Evolutionary conservation across 305 asterid species (phyloP), one percentile per base, ranked within the genome.

Genomic region (Fraxinus velutina): DNA sequence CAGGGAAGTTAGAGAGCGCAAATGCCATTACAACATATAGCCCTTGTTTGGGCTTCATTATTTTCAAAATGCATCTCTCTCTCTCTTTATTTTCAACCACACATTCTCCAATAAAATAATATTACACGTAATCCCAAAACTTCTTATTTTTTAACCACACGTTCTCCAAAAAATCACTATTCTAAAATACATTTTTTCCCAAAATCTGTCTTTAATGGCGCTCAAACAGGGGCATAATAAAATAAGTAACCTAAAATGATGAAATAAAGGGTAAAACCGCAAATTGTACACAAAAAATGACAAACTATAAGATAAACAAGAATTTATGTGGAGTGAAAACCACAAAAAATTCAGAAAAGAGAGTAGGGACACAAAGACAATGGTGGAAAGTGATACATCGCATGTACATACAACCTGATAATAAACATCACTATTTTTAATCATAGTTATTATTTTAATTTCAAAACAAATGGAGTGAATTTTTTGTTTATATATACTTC

Each of bases 1-100:
- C 55, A 55, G 80, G 36, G 79, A 70, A 70, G 81, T 52, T 42
- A 60, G 33, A 72, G 75, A 37, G 78, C 30, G 70, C 47, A 27
- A 78, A 81, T 64, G 32, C 79, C 29, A 30, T 68, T 68, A 12
- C 17, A 68, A 68, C 74, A 68, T 68, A 29, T 68, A 68, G 32
- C 5, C 50, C 50, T 42, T 42, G 50, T 42, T 42, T 10, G 50
- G 15, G 50, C 50, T 9, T 42, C 50, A 42, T 42, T 42, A 42
- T 42, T 42, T 42, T 15, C 50, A 42, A 42, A 42, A 42, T 42
- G 50, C 50, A 42, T 27, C 30, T 42, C 10, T 42, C 10, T 42
- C 10, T 42, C 47, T 8, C 50, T 42, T 42, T 42, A 42, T 42
- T 42, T 42, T 42, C 50, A 42, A 10, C 50, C 50, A 9, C 50